A percentile compares a stretch with the other conserved stretches of the same genome.
These are phyloP conservation scores for Amesomyces nigricolor DNA, from an alignment of 2,329 filamentous ascomycete species.

Conservation along the genomic window DNA sequence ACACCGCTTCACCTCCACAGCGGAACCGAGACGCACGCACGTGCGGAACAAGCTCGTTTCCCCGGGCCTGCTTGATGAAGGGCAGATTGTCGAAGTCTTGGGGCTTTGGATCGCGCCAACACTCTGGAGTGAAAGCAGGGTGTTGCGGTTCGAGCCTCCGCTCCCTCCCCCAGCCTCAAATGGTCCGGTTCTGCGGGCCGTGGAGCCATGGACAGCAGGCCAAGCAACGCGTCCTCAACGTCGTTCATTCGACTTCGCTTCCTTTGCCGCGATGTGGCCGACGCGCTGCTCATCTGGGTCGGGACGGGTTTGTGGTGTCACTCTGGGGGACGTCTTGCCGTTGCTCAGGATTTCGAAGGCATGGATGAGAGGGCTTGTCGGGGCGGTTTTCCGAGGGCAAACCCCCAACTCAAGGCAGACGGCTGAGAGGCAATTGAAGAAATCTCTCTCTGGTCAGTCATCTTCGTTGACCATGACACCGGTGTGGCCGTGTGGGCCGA, in stretches of 20 bases:
- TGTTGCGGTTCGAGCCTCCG: conserved; percentile 2
- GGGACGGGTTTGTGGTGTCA: neutral
- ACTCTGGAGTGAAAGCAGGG: neutral
- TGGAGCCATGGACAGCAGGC: conserved; percentile 15
- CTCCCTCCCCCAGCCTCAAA: neutral
- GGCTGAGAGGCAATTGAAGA: too few relatives aligned
- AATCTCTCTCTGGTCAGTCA: too few relatives aligned
- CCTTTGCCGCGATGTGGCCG: conserved; percentile 14
- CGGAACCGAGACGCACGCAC: neutral
- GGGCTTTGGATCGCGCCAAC: neutral
- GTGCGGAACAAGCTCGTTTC: conserved; percentile 9
- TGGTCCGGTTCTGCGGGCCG: conserved; percentile 26
- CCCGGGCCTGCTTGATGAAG: conserved; percentile 8
- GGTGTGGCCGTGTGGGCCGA: too few relatives aligned
- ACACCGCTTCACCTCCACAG: conserved; percentile 1
- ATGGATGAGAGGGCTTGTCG: too few relatives aligned
- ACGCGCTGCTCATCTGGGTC: neutral
- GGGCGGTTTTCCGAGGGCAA: too few relatives aligned
- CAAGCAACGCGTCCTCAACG: conserved; percentile 21
- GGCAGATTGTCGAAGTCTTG: conserved; percentile 4
- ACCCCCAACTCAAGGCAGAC: too few relatives aligned
- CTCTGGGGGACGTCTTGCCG: neutral
- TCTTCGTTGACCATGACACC: too few relatives aligned
- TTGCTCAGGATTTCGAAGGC: neutral
- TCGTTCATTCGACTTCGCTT: neutral